These are phyloP conservation scores for Pythium rhizo-oryzae DNA, from an alignment of 352 stramenopile species.

Conservation along the genomic window DNA sequence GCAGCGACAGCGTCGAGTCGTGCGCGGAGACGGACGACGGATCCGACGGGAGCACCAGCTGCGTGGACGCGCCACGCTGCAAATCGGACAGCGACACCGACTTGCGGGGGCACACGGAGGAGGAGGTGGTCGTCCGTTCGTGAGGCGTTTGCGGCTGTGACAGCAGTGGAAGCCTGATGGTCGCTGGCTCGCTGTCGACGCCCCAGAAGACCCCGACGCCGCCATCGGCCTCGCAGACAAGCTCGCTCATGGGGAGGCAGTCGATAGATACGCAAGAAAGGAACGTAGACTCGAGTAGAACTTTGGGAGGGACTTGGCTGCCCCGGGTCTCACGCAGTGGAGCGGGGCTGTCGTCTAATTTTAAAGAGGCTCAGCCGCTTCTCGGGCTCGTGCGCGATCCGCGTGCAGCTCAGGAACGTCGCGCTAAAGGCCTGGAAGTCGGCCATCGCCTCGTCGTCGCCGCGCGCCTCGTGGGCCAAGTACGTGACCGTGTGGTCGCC, in stretches of 20 bases:
- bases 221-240: neutral
- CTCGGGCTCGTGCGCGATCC: constrained; percentile 42
- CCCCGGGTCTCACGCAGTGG: constrained; percentile 2
- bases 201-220: constrained; percentile 22
- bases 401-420: constrained; percentile 39
- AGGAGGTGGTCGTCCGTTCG: neutral
- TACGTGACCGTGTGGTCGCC: constrained; percentile 57
- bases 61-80: neutral
- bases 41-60: neutral
- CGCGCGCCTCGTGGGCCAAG: constrained; percentile 68
- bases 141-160: neutral
- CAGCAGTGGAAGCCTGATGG: neutral
- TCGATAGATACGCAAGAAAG: neutral
- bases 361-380: constrained; percentile 51
- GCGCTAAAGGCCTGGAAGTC: constrained; percentile 66
- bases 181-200: neutral
- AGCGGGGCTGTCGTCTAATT: constrained; percentile 35
- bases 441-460: constrained; percentile 69
- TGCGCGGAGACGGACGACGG: constrained; percentile 11
- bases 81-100: constrained; percentile 15
- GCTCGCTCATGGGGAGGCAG: neutral
- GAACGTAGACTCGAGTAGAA: neutral
- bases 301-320: neutral
- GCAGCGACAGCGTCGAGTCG: constrained; percentile 34
- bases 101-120: neutral